Evolutionary conservation across 208 protist genomes (phyloP).

Genomic region (Acanthamoeba culbertsoni): DNA sequence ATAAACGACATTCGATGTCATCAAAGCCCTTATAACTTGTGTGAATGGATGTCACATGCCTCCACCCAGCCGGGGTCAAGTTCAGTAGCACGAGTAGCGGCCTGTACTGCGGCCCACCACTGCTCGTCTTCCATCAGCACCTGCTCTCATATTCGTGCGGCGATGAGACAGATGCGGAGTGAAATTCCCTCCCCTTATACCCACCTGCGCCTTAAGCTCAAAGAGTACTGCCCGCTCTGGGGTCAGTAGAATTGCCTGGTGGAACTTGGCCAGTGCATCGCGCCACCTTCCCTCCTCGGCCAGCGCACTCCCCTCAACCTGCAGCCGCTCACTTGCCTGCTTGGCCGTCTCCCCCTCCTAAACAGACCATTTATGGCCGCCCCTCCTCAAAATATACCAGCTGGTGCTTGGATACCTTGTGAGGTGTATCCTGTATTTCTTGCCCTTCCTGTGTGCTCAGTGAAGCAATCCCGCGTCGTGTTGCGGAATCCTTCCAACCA

Average conservation of each 20-base stretch:
- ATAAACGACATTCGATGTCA: not conserved
- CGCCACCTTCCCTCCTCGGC: not conserved
- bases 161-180: no score
- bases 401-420: no score
- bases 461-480: no score
- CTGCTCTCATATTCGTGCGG: no score
- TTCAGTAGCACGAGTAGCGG: not conserved
- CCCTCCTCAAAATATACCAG: no score
- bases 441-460: no score
- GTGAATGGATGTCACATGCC: not conserved
- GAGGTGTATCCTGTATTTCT: no score
- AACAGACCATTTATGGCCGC: no score
- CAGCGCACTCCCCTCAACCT: not conserved
- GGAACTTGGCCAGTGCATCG: not conserved
- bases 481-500: no score
- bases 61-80: not conserved
- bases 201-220: not conserved
- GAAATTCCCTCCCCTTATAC: no score
- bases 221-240: not conserved
- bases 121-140: not conserved
- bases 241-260: not conserved
- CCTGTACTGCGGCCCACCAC: not conserved
- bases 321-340: not conserved
- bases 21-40: not conserved
- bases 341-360: not conserved